Evolutionary conservation across 148 eudicot species (phyloP), one percentile per base, ranked within the genome.

Genomic region (Gaultheria prostrata): DNA sequence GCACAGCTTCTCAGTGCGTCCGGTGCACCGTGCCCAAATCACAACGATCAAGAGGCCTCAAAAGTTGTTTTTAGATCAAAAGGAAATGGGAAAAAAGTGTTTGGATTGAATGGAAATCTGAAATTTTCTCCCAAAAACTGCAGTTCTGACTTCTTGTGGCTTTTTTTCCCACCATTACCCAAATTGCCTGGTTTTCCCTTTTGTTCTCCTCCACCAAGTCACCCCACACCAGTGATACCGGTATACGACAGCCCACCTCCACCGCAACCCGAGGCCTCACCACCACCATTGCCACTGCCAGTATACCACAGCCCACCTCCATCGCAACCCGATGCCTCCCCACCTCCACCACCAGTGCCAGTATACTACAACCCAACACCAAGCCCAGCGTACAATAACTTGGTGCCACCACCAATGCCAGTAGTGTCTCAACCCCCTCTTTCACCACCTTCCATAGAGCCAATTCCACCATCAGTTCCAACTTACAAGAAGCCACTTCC

Each of bases 1-100:
- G 89, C 86, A 46, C 89, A 84, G 65, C 87, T 87, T 82, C 91
- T 87, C 26, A 84, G 83, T 54, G 85, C 89, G 46, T 81, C 88
- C 49, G 83, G 79, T 14, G 74, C 81, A n/a, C 82, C 83, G 4
- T 89, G 91, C 15, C 63, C 84, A 0, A 53, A 82, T 57, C 89
- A 85, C 81, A 69, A 63, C 63, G 80, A 84, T 73, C 1, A 78
- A 24, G 86, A 87, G 8, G 50, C 80, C 76, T 75, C 86, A 20
- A 86, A 89, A 77, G 67, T 89, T 14, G 45, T 56, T 6, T 43
- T 83, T 78, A 73, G 82, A 46, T 79, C 88, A 11, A 61, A 65
- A 67, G 20, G 65, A 32, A 51, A 79, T 45, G 85, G 63, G 53
- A 84, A 87, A 76, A 35, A 48, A 48, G 86, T 83, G 24, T 85